A percentile compares a stretch with the other conserved stretches of the same genome.
These are phyloP conservation scores for Nigrospora sphaerica DNA, from an alignment of 2,329 filamentous ascomycete species.

Conservation along the genomic window DNA sequence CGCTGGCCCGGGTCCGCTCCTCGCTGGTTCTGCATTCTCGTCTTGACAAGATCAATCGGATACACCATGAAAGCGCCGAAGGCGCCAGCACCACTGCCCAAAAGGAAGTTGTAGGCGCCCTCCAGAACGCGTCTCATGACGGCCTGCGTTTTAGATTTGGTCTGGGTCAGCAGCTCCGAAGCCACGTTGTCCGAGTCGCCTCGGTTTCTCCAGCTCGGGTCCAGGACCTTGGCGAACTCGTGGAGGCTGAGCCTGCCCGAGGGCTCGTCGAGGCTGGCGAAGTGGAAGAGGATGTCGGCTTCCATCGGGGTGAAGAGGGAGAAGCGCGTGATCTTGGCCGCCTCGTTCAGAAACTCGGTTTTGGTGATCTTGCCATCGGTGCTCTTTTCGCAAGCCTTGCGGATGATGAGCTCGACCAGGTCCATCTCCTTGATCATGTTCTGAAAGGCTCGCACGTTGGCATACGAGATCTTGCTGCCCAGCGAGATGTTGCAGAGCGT, in stretches of 20 bases:
- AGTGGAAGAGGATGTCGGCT: conserved; percentile 97
- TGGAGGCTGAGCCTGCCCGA: conserved; percentile 73
- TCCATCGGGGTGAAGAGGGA: conserved; percentile 98
- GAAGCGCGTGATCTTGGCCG: conserved; percentile 84
- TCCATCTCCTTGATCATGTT: conserved; percentile 99
- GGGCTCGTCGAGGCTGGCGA: conserved; percentile 84
- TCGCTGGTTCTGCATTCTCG: conserved; percentile 95
- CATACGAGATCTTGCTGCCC: conserved; percentile 91
- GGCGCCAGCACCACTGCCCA: conserved; percentile 86
- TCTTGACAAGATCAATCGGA: conserved; percentile 97
- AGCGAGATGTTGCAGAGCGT: conserved; percentile 92
- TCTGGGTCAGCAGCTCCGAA: conserved; percentile 27
- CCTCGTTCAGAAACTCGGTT: conserved; percentile 90
- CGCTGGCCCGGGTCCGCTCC: conserved; percentile 73
- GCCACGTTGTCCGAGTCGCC: conserved; percentile 42
- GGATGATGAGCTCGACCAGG: conserved; percentile 86
- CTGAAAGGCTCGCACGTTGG: conserved; percentile 95
- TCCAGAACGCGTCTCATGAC: conserved; percentile 61
- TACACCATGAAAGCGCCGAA: conserved; percentile 99
- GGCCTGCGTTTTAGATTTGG: conserved; percentile 46
- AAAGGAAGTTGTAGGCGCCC: conserved; percentile 81
- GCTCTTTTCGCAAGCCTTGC: conserved; percentile 78
- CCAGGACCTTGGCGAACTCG: conserved; percentile 92
- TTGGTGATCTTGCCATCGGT: conserved; percentile 88
- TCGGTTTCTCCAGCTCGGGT: conserved; percentile 78